Percentiles rank a stretch among this genome's conserved stretches.
Conservation (phyloP, 2,329 filamentous ascomycete genomes). For the Monosporascus sp. region DNA sequence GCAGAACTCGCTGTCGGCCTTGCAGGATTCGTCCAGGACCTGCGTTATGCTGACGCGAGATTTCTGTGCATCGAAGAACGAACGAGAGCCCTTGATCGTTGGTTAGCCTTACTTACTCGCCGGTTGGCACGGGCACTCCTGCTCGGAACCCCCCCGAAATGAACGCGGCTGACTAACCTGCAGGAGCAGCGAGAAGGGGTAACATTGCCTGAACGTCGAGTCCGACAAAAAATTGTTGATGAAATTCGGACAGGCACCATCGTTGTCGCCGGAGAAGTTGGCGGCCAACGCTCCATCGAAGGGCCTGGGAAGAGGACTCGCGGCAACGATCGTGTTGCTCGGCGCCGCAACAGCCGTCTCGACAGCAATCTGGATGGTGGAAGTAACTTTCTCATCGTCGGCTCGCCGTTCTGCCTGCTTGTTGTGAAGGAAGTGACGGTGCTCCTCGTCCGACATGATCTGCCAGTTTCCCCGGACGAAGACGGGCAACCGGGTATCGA, state of each 20-base stretch:
- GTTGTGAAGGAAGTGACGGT: slow-evolving; percentile 23
- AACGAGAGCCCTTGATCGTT: slow-evolving; percentile 62
- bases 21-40: slow-evolving; percentile 75
- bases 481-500: slow-evolving; percentile 32
- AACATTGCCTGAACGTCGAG: slow-evolving; percentile 65
- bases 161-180: slow-evolving; percentile 48
- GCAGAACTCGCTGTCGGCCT: slow-evolving; percentile 62
- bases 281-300: slow-evolving; percentile 62
- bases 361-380: slow-evolving; percentile 28
- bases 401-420: slow-evolving; percentile 4
- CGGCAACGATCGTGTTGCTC: slow-evolving; percentile 22
- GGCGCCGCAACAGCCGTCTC: slow-evolving; percentile 11
- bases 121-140: not conserved
- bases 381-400: slow-evolving; percentile 14
- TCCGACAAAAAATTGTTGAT: slow-evolving; percentile 64
- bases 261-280: slow-evolving; percentile 53
- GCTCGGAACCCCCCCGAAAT: not conserved
- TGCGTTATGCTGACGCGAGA: slow-evolving; percentile 68
- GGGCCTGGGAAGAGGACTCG: slow-evolving; percentile 52
- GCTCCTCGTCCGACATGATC: slow-evolving; percentile 31
- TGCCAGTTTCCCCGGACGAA: slow-evolving; percentile 31
- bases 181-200: slow-evolving; percentile 79
- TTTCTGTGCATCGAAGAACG: slow-evolving; percentile 76
- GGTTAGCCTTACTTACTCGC: slow-evolving; percentile 15
- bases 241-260: slow-evolving; percentile 58